Base-by-base conservation (phyloP, 129 eudicot genomes). In the Centella asiatica region DNA sequence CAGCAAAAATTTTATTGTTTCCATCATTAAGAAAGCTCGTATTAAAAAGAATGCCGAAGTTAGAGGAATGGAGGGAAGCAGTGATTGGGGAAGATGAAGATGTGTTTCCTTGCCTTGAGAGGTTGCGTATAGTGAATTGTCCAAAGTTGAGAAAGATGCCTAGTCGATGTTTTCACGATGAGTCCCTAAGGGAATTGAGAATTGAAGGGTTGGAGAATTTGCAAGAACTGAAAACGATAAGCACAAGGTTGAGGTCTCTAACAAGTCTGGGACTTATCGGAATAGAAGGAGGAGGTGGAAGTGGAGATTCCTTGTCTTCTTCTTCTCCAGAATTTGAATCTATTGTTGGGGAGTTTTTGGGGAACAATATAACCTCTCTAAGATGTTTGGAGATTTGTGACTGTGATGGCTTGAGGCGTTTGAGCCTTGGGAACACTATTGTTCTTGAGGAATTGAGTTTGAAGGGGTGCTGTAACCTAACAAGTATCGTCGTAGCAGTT, bases 11-110 rank as follows among this genome's bases (percentile, higher is more conserved):
- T n/a, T n/a, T n/a, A n/a, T n/a, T n/a, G 22, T 46, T 46, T 46
- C 23, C 51, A 6, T 18, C 51, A 18, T 19, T 46, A 8, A 46
- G 8, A 46, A 4, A 15, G n/a, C 51, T 46, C 23, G 3, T 24
- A 15, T 18, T 46, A 3, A 17, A 4, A 2, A 1, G 51, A 0
- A 18, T 58, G 47, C 46, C 33, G 36, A 22, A 58, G 28, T 44
- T 72, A 14, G 66, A 53, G 22, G 65, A 72, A 26, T 72, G 76
- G 76, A 27, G 22, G 8, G 66, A 57, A 15, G 9, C 26, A 5
- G 60, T 10, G 6, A 13, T 33, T 18, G 4, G 47, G 20, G 18
- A 1, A 40, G 24, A 5, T 51, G 17, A 14, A 9, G 7, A 46
- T 3, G 22, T 55, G 1, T 65, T 65, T 51, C 60, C 74, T 48